Base-by-base conservation (phyloP, 2,329 filamentous ascomycete species). In the Penicillium occitanis region DNA sequence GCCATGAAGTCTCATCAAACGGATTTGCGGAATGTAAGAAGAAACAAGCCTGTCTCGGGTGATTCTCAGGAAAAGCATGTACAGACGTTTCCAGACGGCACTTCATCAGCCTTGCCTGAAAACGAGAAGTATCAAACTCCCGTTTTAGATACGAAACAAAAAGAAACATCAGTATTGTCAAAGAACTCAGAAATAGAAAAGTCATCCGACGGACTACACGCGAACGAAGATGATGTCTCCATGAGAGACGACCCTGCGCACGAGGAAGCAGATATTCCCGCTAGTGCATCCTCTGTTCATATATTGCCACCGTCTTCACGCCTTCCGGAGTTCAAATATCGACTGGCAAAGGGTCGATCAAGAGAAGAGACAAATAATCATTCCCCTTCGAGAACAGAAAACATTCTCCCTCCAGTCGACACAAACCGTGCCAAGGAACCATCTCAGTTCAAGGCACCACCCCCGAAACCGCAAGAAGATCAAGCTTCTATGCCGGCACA, bases 281-380 rank as follows among this genome's bases (percentile, higher is more conserved):
- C 61, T 46, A 63, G 61, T 64, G 28, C 69, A 10, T 69, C 66
- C 10, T 78, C 75, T 4, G 67, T 77, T 59, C 71, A 70, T 63
- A 69, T 76, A 17, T 67, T 77, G 17, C 73, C 75, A 59, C 77
- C 78, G 8, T 76, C 77, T 6, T 79, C 78, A 25, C 74, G 78
- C 46, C 68, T 79, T 57, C 73, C 77, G 1, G 75, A 74, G 53
- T 81, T 80, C 65, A 73, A 79, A 70, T 81, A 77, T 66, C 75
- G 75, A 40, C 70, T 73, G 17, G 66, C 63, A 71, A 69, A 44
- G 40, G 61, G 19, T 48, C 63, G 33, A 22, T 58, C 51, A 42
- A 33, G 25, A 35, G 25, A 63, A n/a, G n/a, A 8, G 10, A 30
- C 30, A 17, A 44, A 62, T 8, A 13, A 25, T 17, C 63, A 66